phyloP scores from a whole-genome alignment of 1,284 basidiomycete species.

The Apiotrichum gracile region DNA sequence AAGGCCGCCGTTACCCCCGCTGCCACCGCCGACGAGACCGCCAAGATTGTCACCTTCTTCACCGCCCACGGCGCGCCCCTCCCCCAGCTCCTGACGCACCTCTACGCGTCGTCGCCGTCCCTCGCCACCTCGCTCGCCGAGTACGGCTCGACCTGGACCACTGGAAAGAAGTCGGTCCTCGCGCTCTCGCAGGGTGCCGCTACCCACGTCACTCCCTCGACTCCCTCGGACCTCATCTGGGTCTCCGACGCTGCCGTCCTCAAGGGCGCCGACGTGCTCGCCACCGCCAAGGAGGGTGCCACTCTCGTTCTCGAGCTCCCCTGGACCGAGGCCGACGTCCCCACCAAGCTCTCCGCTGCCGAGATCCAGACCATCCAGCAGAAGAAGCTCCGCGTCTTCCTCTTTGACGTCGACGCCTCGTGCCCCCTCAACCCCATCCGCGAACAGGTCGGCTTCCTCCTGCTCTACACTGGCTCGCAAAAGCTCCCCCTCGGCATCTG shows the following conservation, averaged over 20 bases:
- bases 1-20: slow-evolving; percentile 33
- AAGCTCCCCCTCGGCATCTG: slow-evolving; percentile 39
- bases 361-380: slow-evolving; percentile 43
- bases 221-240: slow-evolving; percentile 42
- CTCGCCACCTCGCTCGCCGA: slow-evolving; percentile 39
- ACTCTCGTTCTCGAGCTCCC: slow-evolving; percentile 46
- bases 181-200: slow-evolving; percentile 28
- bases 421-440: slow-evolving; percentile 37
- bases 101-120: slow-evolving; percentile 45
- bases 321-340: slow-evolving; percentile 45
- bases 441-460: slow-evolving; percentile 47
- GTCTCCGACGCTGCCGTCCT: slow-evolving; percentile 45
- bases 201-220: slow-evolving; percentile 17
- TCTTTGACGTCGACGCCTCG: slow-evolving; percentile 37
- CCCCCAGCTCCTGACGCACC: slow-evolving; percentile 43
- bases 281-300: slow-evolving; percentile 36
- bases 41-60: slow-evolving; percentile 49
- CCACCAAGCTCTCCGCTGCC: slow-evolving; percentile 40
- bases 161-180: slow-evolving; percentile 46
- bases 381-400: slow-evolving; percentile 47
- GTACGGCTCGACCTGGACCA: slow-evolving; percentile 41
- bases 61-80: slow-evolving; percentile 41
- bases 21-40: slow-evolving; percentile 16
- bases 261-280: slow-evolving; percentile 42
- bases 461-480: slow-evolving; percentile 45